Base-by-base conservation (phyloP, 495 filamentous ascomycete species). In the Xylaria sp. region DNA sequence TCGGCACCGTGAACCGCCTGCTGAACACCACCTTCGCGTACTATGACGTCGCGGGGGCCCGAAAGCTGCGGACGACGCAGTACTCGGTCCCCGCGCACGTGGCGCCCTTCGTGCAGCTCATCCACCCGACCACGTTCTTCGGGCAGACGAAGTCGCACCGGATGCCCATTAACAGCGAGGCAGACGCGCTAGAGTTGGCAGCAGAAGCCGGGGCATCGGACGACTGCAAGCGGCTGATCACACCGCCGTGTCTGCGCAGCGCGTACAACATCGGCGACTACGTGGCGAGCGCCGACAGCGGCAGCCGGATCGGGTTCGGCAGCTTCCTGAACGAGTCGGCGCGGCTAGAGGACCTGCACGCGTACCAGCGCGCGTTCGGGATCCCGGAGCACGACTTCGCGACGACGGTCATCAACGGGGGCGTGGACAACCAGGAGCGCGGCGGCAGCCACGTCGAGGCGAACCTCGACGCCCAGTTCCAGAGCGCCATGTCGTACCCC, bases 391-490 rank as follows among this genome's bases (percentile, higher is more conserved):
- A 85, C 71, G 88, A 85, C 72, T 91, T 89, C 80, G 83, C 82
- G 12, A 82, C 84, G 58, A 77, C 80, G 33, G 69, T 83, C 11
- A 85, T 91, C 70, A 85, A 87, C 69, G 88, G 87, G 7, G 86
- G 82, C 4, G 65, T 78, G 55, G 84, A 89, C 67, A 75, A 84
- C 72, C 88, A 90, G 67, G 76, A 75, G 69, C 80, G 84, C 3
- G 72, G 70, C 11, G 74, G 73, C 7, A 71, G 79, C 19, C 65
- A 66, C 48, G 84, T 83, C 57, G 91, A 94, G 77, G 91, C 90
- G 67, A 89, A 92, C 79, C 84, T 94, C 14, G 92, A 94, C 71
- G 80, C 90, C 29, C 88, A 93, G 78, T 90, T 90, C 71, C 88
- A 88, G 37, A 72, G 90, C 62, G 87, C 85, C 14, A 70, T 93